Evolutionary conservation across 2,329 filamentous ascomycete species (phyloP).

Genomic region (Talaromyces verruculosus): DNA sequence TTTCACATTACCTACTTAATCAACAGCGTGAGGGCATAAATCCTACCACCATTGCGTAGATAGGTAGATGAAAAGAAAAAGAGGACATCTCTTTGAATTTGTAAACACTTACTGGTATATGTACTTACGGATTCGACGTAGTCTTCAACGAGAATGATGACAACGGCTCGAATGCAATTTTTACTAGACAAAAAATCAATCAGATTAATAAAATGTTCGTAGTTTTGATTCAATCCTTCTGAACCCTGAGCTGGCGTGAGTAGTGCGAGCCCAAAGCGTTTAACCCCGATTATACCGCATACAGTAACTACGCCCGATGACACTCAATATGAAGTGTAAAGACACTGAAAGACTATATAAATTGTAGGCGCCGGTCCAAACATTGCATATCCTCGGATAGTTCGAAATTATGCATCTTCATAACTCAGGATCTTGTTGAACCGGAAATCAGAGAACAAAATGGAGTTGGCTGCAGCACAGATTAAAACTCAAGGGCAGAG

Average conservation of each 20-base stretch:
- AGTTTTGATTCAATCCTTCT: neutral
- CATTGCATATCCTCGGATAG: slow-evolving; percentile 11
- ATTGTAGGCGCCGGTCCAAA: neutral
- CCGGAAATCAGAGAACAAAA: neutral
- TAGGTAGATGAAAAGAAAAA: neutral
- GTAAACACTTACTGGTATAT: neutral
- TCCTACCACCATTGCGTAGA: neutral
- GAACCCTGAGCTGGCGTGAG: neutral
- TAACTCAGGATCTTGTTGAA: neutral
- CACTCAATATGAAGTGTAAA: neutral
- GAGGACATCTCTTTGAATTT: neutral
- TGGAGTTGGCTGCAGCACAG: slow-evolving; percentile 23
- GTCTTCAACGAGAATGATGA: neutral
- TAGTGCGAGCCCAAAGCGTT: neutral
- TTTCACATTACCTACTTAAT: neutral
- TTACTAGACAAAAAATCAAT: neutral
- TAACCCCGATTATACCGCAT: neutral
- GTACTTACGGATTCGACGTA: neutral
- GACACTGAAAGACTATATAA: neutral
- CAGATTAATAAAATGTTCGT: neutral
- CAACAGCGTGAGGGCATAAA: neutral
- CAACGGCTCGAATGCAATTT: neutral
- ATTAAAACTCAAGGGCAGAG: neutral
- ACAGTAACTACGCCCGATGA: neutral
- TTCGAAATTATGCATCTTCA: slow-evolving; percentile 10